Base-by-base conservation (phyloP, 2,329 filamentous ascomycete genomes). In the Alternaria solani region DNA sequence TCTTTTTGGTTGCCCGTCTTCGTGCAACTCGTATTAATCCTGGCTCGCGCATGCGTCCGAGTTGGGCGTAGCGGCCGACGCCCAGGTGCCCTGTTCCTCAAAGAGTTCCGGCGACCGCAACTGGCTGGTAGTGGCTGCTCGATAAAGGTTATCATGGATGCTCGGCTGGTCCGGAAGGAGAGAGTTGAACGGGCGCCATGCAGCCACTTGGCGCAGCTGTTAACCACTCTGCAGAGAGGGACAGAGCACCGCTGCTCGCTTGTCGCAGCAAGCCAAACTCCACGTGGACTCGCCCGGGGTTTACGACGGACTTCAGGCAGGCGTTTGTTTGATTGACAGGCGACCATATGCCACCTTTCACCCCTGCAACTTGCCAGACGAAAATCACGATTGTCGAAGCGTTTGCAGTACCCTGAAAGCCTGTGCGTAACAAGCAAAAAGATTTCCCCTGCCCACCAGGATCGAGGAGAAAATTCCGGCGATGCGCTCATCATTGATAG, bases 221-320 rank as follows among this genome's bases (percentile, higher is more conserved):
- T 55, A 55, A 65, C 60, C 48, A 63, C 58, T 68, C 66, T 61
- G 65, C 61, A 65, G 55, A 39, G 47, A 26, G 61, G 63, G 56
- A 57, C 34, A 30, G n/a, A 57, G 38, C 61, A 63, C 63, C 53
- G 55, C 58, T 42, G 36, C 55, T 34, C 36, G 47, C 57, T 25
- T 44, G 26, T 60, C 58, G 61, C 67, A 73, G 61, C 66, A 70
- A 63, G 55, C 64, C 61, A 43, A 44, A 43, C 41, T 61, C 71
- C 73, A 77, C 73, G 74, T 76, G 72, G 71, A 65, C 54, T 44
- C 18, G 52, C 48, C 48, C 73, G 73, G 64, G 70, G 65, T 70
- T 71, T 46, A 43, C 59, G 54, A 66, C 57, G 65, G 65, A 63
- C 60, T 62, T 61, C 55, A 57, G 60, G 42, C 55, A 56, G 53